phyloP scores from a whole-genome alignment of 345 rosid species.

The Eucalyptus viminalis region DNA sequence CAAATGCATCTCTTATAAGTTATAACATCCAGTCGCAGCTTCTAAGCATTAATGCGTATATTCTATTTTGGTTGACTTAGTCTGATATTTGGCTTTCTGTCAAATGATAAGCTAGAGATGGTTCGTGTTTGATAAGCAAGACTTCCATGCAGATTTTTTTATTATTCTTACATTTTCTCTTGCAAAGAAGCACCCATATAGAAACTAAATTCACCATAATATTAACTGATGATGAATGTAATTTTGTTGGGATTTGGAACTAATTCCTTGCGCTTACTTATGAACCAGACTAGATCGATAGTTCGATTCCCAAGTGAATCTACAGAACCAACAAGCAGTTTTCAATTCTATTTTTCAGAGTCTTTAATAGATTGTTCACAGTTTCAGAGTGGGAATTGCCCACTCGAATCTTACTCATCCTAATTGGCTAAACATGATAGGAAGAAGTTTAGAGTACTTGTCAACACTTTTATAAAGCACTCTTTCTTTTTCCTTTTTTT shows the following conservation, averaged over 20 bases:
- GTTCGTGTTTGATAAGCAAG: not conserved
- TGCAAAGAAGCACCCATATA: not conserved
- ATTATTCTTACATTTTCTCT: not conserved
- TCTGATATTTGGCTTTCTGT: not conserved
- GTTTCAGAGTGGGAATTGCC: rapidly evolving
- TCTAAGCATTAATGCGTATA: not conserved
- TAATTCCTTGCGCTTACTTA: rapidly evolving
- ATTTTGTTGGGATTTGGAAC: too few species aligned
- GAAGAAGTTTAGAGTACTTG: not conserved
- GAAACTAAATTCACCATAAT: not conserved
- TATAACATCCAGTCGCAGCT: too few species aligned
- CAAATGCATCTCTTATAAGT: not conserved
- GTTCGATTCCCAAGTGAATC: rapidly evolving
- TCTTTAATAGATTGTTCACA: rapidly evolving
- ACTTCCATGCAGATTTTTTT: not conserved
- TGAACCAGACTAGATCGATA: rapidly evolving
- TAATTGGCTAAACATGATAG: not conserved
- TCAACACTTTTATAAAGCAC: not conserved
- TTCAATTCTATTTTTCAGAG: rapidly evolving
- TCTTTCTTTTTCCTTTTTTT: not conserved
- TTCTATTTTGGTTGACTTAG: not conserved
- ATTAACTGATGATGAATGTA: not conserved
- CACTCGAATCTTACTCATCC: rapidly evolving
- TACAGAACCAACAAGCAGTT: rapidly evolving
- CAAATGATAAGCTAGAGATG: not conserved